Evolutionary conservation across 2,329 filamentous ascomycete species (phyloP).

Genomic region (Endoconidiophora polonica): DNA sequence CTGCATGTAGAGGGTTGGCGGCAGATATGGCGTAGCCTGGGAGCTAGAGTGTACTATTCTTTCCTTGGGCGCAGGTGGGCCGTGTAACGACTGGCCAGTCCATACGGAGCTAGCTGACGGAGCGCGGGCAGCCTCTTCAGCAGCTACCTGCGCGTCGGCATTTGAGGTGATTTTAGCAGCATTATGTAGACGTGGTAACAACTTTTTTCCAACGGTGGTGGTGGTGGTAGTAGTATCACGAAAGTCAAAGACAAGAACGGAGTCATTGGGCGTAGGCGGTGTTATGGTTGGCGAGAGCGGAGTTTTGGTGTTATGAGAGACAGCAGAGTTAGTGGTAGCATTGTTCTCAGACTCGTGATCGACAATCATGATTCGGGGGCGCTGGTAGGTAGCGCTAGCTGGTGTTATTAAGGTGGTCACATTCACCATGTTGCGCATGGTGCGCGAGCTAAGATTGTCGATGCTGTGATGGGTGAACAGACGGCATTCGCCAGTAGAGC

Average conservation of each 20-base stretch:
- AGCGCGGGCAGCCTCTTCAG: too few relatives aligned
- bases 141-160: not conserved
- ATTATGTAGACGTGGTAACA: not conserved
- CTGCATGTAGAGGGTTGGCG: constrained; percentile 8
- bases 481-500: not conserved
- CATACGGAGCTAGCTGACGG: not conserved
- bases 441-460: not conserved
- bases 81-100: not conserved
- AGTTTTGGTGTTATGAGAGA: not conserved
- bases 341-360: not conserved
- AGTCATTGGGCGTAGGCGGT: constrained; percentile 10
- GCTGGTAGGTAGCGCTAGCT: not conserved
- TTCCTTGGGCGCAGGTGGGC: not conserved
- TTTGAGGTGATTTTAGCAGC: not conserved
- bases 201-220: not conserved
- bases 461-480: not conserved
- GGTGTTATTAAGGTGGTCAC: constrained; percentile 1
- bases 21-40: constrained; percentile 1
- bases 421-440: constrained; percentile 6
- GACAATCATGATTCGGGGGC: constrained; percentile 4
- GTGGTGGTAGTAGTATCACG: too few relatives aligned
- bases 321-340: not conserved
- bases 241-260: too few relatives aligned
- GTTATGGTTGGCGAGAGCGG: constrained; percentile 10
- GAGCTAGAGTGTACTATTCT: not conserved